phyloP scores from a whole-genome alignment of 139 green algal genomes.

The Microglena sp. region DNA sequence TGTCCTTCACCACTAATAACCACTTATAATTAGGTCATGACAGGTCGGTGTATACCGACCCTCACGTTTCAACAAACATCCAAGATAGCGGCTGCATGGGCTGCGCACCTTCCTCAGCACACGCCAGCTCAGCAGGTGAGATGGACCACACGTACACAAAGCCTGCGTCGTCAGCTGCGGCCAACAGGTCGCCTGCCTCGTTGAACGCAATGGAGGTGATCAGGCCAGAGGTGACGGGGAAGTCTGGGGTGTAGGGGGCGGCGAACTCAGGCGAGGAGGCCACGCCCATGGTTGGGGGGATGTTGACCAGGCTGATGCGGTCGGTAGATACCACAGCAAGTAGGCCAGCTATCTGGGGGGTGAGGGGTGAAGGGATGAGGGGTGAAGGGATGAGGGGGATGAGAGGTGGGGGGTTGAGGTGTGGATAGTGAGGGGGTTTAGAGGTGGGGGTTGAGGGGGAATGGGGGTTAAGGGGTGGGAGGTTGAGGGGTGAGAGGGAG shows the following conservation, averaged over 20 bases:
- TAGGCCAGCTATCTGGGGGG: not conserved
- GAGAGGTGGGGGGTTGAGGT: too few species aligned
- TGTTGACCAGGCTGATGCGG: not conserved
- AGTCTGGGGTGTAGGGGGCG: not conserved
- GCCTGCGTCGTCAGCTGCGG: slow-evolving; percentile 29
- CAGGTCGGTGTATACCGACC: not conserved
- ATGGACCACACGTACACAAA: slow-evolving; percentile 38
- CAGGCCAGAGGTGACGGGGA: not conserved
- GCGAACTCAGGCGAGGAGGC: slow-evolving; percentile 1
- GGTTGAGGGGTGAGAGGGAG: too few species aligned
- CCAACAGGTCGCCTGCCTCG: slow-evolving; percentile 34
- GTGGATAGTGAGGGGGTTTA: too few species aligned
- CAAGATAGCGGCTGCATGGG: not conserved
- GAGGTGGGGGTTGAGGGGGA: too few species aligned
- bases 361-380: too few species aligned
- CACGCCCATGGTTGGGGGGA: slow-evolving; percentile 2
- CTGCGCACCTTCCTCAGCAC: not conserved
- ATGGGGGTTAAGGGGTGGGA: too few species aligned
- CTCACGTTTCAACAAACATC: not conserved
- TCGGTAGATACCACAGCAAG: not conserved
- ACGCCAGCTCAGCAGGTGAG: slow-evolving; percentile 1
- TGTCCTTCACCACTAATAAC: not conserved
- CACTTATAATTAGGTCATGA: not conserved
- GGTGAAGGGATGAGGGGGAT: too few species aligned
- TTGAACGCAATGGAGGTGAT: slow-evolving; percentile 40